phyloP scores from a whole-genome alignment of 371 early-diverging fungal species.

The Mucor saturninus region DNA sequence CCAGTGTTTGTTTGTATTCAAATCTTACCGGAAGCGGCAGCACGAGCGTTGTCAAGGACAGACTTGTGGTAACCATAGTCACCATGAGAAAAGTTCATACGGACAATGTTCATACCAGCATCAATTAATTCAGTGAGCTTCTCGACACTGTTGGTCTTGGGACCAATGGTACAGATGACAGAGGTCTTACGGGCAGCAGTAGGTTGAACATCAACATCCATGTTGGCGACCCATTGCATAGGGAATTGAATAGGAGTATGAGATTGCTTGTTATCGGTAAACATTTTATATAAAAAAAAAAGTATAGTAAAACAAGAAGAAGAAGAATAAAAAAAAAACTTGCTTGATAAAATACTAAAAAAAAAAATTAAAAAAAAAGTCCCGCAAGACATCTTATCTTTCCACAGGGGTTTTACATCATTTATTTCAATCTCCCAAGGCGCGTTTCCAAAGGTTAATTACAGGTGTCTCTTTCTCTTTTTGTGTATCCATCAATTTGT shows the following conservation, averaged over 20 bases:
- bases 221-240: constrained; percentile 78
- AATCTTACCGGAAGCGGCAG: constrained; percentile 55
- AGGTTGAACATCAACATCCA: constrained; percentile 69
- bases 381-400: constrained; percentile 24
- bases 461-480: neutral
- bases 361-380: constrained; percentile 7
- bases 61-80: constrained; percentile 89
- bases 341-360: neutral
- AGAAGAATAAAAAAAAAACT: constrained; percentile 11
- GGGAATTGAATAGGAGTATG: constrained; percentile 24
- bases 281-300: constrained; percentile 20
- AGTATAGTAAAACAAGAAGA: neutral
- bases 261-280: constrained; percentile 23
- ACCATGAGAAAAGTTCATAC: constrained; percentile 96
- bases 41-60: constrained; percentile 79
- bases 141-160: constrained; percentile 80
- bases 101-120: constrained; percentile 94
- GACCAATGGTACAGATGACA: constrained; percentile 87
- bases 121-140: constrained; percentile 81
- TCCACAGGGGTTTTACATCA: constrained; percentile 32
- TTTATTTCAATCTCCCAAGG: constrained; percentile 25
- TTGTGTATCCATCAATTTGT: constrained; percentile 1
- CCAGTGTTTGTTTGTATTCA: too few species aligned
- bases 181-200: constrained; percentile 75
- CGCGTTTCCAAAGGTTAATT: constrained; percentile 6